A percentile compares a stretch with the other conserved stretches of the same genome.
Conservation (phyloP, 2,329 filamentous ascomycete genomes). For the Trichoderma guizhouense region DNA sequence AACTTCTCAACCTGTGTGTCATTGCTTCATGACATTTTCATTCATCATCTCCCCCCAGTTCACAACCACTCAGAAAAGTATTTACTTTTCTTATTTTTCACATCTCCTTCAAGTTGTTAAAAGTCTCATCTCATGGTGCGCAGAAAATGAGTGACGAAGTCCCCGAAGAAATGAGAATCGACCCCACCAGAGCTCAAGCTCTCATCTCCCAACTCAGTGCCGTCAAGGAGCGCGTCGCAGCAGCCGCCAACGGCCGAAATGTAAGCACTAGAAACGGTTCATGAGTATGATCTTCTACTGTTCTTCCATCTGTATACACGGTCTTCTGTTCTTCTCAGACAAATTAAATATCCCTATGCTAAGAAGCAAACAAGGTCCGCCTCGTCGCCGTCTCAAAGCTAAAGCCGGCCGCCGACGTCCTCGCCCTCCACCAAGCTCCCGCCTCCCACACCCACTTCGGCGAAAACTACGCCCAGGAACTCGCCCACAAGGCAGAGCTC, state of each 20-base stretch:
- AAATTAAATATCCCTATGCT: neutral
- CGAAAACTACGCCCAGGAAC: constrained; percentile 93
- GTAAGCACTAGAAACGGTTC: constrained; percentile 39
- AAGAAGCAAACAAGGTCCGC: constrained; percentile 57
- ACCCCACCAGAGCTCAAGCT: constrained; percentile 57
- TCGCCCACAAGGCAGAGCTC: constrained; percentile 77
- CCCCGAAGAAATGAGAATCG: constrained; percentile 56
- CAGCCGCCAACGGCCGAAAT: constrained; percentile 51
- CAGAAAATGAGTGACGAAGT: constrained; percentile 40
- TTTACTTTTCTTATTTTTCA: neutral
- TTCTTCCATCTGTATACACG: neutral
- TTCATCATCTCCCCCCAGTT: neutral
- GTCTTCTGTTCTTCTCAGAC: neutral
- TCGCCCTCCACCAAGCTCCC: constrained; percentile 68
- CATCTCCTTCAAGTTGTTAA: neutral
- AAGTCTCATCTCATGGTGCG: neutral
- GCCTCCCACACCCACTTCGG: constrained; percentile 75
- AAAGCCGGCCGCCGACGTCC: constrained; percentile 87
- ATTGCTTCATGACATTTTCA: neutral
- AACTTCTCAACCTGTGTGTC: neutral
- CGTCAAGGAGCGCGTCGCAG: constrained; percentile 56
- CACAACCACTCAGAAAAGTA: neutral
- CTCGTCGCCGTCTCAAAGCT: constrained; percentile 95
- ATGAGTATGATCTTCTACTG: neutral
- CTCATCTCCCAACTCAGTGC: constrained; percentile 60